These are phyloP conservation scores for Nothophytophthora sp. DNA, from an alignment of 352 stramenopile genomes.

Conservation along the genomic window DNA sequence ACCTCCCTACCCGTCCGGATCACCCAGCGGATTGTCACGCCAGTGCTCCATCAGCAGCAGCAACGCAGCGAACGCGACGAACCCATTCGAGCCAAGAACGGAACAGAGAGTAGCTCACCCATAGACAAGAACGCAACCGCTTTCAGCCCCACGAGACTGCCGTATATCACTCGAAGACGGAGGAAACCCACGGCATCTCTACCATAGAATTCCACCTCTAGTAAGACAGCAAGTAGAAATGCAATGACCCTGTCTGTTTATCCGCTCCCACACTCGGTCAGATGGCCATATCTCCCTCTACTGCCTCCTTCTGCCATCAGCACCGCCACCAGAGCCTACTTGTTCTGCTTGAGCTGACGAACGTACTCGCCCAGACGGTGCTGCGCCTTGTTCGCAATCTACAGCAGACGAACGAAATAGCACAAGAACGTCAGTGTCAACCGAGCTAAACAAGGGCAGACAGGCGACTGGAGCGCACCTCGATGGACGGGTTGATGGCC, in stretches of 20 bases:
- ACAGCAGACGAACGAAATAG: conserved; percentile 4
- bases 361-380: conserved; percentile 89
- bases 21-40: conserved; percentile 3
- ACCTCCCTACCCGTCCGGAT: conserved; percentile 21
- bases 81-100: conserved; percentile 11
- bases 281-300: too few species aligned
- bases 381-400: conserved; percentile 90
- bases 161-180: conserved; percentile 43
- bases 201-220: conserved; percentile 7
- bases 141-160: conserved; percentile 31
- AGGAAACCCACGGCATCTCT: conserved; percentile 10
- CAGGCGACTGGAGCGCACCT: conserved; percentile 71
- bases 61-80: conserved; percentile 10
- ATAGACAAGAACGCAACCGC: conserved; percentile 2
- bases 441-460: neutral
- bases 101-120: conserved; percentile 6
- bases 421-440: too few species aligned
- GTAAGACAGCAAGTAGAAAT: conserved; percentile 3
- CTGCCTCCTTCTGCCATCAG: too few species aligned
- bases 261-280: too few species aligned
- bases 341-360: conserved; percentile 83
- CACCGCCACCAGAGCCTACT: too few species aligned
- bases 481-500: conserved; percentile 87
- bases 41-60: conserved; percentile 2
- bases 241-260: too few species aligned